Evolutionary conservation across 371 early-diverging fungal genomes (phyloP), one percentile per base, ranked within the genome.

Genomic region (Lichtheimia ramosa): DNA sequence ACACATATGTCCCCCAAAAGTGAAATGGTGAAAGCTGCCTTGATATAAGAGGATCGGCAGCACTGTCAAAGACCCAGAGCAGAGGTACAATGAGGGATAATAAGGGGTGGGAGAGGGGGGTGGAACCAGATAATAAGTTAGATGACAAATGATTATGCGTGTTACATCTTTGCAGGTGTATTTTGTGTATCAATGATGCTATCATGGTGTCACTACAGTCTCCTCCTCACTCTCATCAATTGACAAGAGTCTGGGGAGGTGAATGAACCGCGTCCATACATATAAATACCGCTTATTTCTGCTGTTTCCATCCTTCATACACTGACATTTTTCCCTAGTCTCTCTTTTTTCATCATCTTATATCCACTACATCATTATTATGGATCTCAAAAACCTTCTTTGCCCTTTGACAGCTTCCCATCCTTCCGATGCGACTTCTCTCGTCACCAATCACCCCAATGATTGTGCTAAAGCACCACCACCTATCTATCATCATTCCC

Each of bases 321-420:
- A 54, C 20, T 8, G 34, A 6, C 40, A 23, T 6, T 3, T 15
- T 61, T 54, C 27, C 39, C 25, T 49, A 28, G 27, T 54, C 43
- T 2, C 28, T 50, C 48, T 28, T 41, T n/a, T 24, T 51, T 43
- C 24, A 18, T 42, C 48, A 43, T 43, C 34, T 46, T 20, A 34
- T 21, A 34, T 21, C 25, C 25, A 53, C 16, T 28, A 42, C 24
- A 18, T 42, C 18, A 28, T 34, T 28, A 59, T 49, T 43, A 74
- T 74, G 75, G 75, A 74, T 58, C 62, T 74, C 42, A 65, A 71
- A 56, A 68, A 69, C 43, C 62, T 74, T 23, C 71, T 74, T 51
- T 70, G 71, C 53, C 62, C 65, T 53, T 48, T 49, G n/a, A 34
- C 34, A 34, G 34, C 50, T 28, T 42, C 25, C 41, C 50, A 59